A percentile compares a stretch with the other conserved stretches of the same genome.
Evolutionary conservation across 1,139 yeast species (phyloP).

Genomic region (Lodderomyces metapsilosis): DNA sequence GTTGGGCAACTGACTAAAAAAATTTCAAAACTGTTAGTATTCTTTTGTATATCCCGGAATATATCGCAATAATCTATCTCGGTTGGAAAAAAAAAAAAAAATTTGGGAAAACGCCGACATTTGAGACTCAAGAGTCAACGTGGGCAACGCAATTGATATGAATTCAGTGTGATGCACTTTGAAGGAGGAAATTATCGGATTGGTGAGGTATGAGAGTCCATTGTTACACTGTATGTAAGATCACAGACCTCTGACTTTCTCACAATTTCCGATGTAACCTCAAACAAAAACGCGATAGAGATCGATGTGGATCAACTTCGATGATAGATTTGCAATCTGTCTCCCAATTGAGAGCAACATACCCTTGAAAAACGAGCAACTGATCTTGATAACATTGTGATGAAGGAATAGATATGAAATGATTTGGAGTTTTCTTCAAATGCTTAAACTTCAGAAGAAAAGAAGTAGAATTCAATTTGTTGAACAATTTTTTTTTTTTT

Average conservation of each 20-base stretch:
- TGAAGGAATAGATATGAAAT: background rate
- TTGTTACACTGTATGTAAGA: no score
- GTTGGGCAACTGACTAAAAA: slow-evolving; percentile 21
- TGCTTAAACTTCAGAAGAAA: no score
- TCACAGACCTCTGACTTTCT: no score
- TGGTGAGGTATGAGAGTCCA: no score
- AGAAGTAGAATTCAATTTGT: no score
- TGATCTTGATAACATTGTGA: slow-evolving; percentile 38
- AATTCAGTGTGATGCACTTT: no score
- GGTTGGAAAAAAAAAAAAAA: slow-evolving; percentile 3
- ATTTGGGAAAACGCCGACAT: background rate
- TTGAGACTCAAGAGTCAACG: background rate
- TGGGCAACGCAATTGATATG: background rate
- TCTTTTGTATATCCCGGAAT: background rate
- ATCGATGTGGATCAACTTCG: no score
- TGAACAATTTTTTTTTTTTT: slow-evolving; percentile 1
- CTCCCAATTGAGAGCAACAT: slow-evolving; percentile 21
- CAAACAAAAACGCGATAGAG: no score
- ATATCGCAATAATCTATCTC: background rate
- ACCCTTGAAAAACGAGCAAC: slow-evolving; percentile 47
- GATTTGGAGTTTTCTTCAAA: no score
- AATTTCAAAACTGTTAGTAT: background rate
- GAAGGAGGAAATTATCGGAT: no score
- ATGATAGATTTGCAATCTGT: no score
- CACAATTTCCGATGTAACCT: no score